Evolutionary conservation across 345 rosid genomes (phyloP), one percentile per base, ranked within the genome.

Genomic region (Salix purpurea): DNA sequence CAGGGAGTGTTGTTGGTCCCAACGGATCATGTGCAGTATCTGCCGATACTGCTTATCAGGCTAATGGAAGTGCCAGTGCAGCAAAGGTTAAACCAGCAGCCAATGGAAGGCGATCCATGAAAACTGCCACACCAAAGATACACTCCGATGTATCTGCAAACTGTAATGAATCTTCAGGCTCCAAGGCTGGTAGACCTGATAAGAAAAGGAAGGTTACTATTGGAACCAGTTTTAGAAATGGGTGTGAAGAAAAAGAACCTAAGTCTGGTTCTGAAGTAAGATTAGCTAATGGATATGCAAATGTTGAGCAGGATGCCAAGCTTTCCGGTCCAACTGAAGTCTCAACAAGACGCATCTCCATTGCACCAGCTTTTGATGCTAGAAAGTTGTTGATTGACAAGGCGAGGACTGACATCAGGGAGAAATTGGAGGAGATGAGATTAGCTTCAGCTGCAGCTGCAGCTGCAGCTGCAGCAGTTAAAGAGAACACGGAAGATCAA

Each of bases 361-460:
- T 82, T 78, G 85, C 89, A 24, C 89, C 96, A 42, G 87, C 85
- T 74, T 87, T 92, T 84, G 99, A 96, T 84, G 89, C 91, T 50
- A 87, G 98, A 81, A 96, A 90, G 80, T 80, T 89, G 83, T 84
- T 96, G 81, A 86, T 93, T 74, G 92, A 88, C 67, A 93, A 88
- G 82, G 99, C 97, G 30, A 91, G 88, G 86, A 34, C 80, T 61
- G 89, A 87, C 28, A 92, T 96, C 54, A 81, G 74, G 85, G 87
- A 85, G 84, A 91, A 89, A 77, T 75, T 93, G 75, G 94, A 88
- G 80, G 86, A 83, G 44, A 77, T 92, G 79, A 89, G 83, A 76
- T 82, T 84, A 81, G 90, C 89, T 81, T 75, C 85, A 64, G 85
- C 76, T 76, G 90, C 87, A 13, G 86, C 34, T 32, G 34, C 32